Base-by-base conservation (phyloP, 2,329 filamentous ascomycete genomes). In the Chaetomium olivaceum region DNA sequence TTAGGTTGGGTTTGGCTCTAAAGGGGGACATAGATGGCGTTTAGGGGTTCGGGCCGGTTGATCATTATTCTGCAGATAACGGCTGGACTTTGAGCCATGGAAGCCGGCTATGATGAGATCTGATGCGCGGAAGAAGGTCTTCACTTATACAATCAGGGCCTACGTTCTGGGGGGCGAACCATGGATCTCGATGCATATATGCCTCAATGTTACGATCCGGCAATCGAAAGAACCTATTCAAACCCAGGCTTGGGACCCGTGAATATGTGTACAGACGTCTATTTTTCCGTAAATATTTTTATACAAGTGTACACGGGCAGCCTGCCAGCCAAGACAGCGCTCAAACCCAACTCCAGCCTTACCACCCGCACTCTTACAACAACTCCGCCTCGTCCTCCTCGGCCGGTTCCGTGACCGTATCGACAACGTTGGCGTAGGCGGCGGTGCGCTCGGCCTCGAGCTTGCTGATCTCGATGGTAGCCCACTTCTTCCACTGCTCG, bases 401-500 rank as follows among this genome's bases (percentile, higher is more conserved):
- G 23, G 61, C 69, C 7, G 75, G 12, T 19, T 43, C 36, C 16
- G 36, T 3, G 3, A 16, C 36, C 14, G 14, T 74, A 39, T 78
- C 72, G 43, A 78, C 80, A 68, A 82, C 81, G 43, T 74, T 78
- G 57, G 79, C 77, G 64, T 84, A 80, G 29, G 80, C 79, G 4
- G 78, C 75, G 58, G 75, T 79, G 65, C 76, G 78, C 61, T 75
- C 73, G 25, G 78, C 74, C 66, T 82, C 78, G 56, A 79, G 70
- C 63, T 75, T 77, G 64, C 76, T 77, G 61, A 82, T 78, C 74
- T 85, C 76, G 68, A 77, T 78, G 58, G 74, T 74, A 2, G 93
- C 92, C 91, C 92, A 96, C 29, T 74, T 74, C 83, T 93, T 94
- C 95, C 95, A 99, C 68, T 82, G 81, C 78, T 97, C 91, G 77